Evolutionary conservation across 2,329 filamentous ascomycete species (phyloP), one percentile per base, ranked within the genome.

Genomic region (Botrytis tulipae): DNA sequence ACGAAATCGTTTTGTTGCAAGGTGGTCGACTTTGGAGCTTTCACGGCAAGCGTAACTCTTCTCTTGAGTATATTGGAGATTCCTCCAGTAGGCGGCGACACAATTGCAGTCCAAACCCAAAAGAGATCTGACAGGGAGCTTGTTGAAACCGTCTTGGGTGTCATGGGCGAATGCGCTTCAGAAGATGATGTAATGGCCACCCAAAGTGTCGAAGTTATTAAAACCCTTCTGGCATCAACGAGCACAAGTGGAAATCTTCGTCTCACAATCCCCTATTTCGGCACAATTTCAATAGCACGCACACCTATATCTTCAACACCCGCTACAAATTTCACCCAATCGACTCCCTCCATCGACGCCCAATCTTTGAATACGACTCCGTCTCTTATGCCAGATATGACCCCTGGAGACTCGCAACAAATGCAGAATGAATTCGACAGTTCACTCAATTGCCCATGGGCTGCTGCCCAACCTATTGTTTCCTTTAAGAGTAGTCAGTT

Each of bases 261-360:
- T 42, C 78, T 81, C 46, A 79, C 78, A 29, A 80, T 81, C 6
- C 80, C 79, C 8, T 80, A 80, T 67, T 80, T 80, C 54, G 80
- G 80, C 12, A 80, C 79, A 4, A 78, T 81, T 44, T 78, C 68
- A 48, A 80, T 80, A 25, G 74, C 76, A 22, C 76, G 67, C 40
- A 66, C 67, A 37, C 29, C 71, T 57, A 25, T 35, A 29, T 44
- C 70, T 22, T 37, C 59, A 59, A 61, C 42, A 9, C 32, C 60
- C 54, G 40, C 66, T 37, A 10, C 37, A 8, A 44, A 37, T n/a
- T 44, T 57, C 20, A 46, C 51, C 18, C 60, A 62, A 60, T 25
- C 29, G 6, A 69, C 37, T 32, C 71, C 32, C 25, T 37, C 48
- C 67, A 20, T 48, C 40, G 14, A 44, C 6, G 25, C 29, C 32